These are phyloP conservation scores for Spathaspora hagerdaliae DNA, from an alignment of 805 yeast genomes.

Conservation along the genomic window DNA sequence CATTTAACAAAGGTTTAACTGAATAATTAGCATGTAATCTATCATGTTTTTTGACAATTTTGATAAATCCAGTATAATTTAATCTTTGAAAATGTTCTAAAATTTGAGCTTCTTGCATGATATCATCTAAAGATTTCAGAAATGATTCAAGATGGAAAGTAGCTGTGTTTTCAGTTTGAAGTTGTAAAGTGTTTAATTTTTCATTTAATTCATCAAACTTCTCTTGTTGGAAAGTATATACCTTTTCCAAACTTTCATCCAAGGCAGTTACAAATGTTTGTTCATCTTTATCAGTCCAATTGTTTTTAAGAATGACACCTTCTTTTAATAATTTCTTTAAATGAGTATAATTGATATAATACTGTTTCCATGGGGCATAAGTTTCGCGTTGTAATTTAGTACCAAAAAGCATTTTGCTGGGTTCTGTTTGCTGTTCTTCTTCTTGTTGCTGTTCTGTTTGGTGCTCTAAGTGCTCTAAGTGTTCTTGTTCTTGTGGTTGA, in stretches of 20 bases:
- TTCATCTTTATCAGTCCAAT: constrained; percentile 73
- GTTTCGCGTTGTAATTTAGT: constrained; percentile 76
- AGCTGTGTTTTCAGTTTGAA: constrained; percentile 41
- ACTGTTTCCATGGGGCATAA: constrained; percentile 82
- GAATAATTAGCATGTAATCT: constrained; percentile 81
- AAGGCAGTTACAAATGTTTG: constrained; percentile 60
- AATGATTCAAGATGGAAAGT: constrained; percentile 57
- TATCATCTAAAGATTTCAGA: constrained; percentile 67
- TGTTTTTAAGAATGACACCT: constrained; percentile 44
- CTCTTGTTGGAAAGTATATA: constrained; percentile 64
- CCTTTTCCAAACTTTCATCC: constrained; percentile 72
- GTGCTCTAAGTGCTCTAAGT: background rate
- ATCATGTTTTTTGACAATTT: constrained; percentile 95
- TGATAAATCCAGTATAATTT: constrained; percentile 91
- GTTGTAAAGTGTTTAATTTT: constrained; percentile 61
- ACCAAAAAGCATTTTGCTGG: constrained; percentile 70
- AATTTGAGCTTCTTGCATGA: constrained; percentile 73
- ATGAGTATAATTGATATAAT: constrained; percentile 62
- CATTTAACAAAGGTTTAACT: constrained; percentile 86
- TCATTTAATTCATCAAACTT: constrained; percentile 68
- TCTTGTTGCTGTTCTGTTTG: background rate
- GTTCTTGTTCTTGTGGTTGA: background rate
- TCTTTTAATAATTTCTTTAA: constrained; percentile 70
- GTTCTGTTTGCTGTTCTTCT: background rate
- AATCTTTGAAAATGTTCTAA: constrained; percentile 86